Percentiles rank a stretch among this genome's conserved stretches.
These are phyloP conservation scores for Penicillium simplicissimum DNA, from an alignment of 495 filamentous ascomycete genomes.

Conservation along the genomic window DNA sequence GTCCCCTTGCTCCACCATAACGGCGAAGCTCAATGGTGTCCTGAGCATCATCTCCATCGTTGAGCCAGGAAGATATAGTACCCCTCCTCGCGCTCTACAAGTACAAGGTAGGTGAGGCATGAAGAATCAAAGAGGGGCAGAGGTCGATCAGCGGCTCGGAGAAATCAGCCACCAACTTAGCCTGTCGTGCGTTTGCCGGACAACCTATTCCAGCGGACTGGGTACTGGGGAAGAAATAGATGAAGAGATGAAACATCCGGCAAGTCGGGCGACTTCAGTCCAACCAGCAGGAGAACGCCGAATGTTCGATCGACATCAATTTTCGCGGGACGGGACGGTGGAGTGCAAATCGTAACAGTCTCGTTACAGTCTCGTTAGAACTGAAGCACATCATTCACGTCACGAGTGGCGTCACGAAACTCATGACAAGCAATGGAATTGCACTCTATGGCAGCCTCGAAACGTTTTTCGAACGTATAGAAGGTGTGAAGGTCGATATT, in stretches of 20 bases:
- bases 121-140: neutral
- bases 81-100: neutral
- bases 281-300: neutral
- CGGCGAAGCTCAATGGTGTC: neutral
- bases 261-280: neutral
- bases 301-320: neutral
- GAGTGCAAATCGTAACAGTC: neutral
- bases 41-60: neutral
- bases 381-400: conserved; percentile 26
- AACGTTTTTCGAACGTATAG: neutral
- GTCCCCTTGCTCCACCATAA: conserved; percentile 1
- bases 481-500: neutral
- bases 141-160: conserved; percentile 10
- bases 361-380: neutral
- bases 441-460: neutral
- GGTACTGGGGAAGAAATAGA: neutral
- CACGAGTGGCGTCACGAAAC: conserved; percentile 18
- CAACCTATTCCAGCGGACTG: neutral
- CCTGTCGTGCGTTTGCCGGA: neutral
- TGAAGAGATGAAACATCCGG: neutral
- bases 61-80: neutral
- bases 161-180: conserved; percentile 10
- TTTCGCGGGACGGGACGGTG: neutral
- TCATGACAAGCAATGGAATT: neutral
- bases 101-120: neutral